A percentile compares a stretch with the other conserved stretches of the same genome.
These are phyloP conservation scores for Zalaria obscura DNA, from an alignment of 2,329 filamentous ascomycete genomes.

Conservation along the genomic window DNA sequence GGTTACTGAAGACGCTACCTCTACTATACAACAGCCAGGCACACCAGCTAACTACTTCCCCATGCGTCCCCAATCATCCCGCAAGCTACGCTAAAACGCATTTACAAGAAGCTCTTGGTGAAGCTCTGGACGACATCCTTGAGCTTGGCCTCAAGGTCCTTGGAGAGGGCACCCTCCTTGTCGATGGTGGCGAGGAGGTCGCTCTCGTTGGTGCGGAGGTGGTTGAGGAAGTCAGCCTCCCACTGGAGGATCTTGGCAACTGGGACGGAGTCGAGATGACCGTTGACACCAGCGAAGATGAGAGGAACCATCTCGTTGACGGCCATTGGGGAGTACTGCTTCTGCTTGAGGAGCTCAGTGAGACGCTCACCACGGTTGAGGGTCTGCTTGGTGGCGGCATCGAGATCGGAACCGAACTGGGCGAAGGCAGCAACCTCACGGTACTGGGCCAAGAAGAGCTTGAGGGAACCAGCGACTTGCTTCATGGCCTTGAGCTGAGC, in stretches of 20 bases:
- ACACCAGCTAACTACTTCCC: not conserved
- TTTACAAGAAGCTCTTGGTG: conserved; percentile 77
- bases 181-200: conserved; percentile 77
- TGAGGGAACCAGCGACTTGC: conserved; percentile 98
- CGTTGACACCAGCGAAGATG: conserved; percentile 99
- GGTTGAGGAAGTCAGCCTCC: conserved; percentile 87
- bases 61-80: not conserved
- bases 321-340: conserved; percentile 97
- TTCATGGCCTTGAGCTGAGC: conserved; percentile 99
- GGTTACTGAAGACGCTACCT: not conserved
- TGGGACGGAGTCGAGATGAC: conserved; percentile 76
- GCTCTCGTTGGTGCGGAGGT: conserved; percentile 81
- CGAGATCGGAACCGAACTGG: conserved; percentile 99
- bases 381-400: conserved; percentile 98
- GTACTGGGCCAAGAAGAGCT: conserved; percentile 99
- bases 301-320: conserved; percentile 99
- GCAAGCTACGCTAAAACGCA: not conserved
- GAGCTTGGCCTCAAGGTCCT: conserved; percentile 75
- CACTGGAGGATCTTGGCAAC: conserved; percentile 84
- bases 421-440: conserved; percentile 99
- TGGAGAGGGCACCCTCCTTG: conserved; percentile 91
- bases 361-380: conserved; percentile 96
- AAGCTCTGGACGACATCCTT: conserved; percentile 65
- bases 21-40: not conserved
- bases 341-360: conserved; percentile 98